Percentiles rank a stretch among this genome's conserved stretches.
These are phyloP conservation scores for Ganoderma sinense DNA, from an alignment of 1,284 basidiomycete species.

Conservation along the genomic window DNA sequence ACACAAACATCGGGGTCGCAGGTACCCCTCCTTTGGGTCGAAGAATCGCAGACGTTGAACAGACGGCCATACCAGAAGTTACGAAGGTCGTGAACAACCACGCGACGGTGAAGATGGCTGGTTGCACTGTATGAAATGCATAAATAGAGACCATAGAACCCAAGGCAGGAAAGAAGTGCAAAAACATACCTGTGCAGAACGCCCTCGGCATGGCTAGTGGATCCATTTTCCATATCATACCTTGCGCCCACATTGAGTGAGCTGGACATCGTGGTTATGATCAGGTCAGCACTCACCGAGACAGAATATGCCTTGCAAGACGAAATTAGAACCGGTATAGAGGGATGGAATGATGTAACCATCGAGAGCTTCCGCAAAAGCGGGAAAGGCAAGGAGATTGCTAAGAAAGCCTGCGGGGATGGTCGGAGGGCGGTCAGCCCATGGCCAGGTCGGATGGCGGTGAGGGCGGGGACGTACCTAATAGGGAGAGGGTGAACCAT, in stretches of 20 bases:
- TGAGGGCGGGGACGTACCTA: conserved; percentile 33
- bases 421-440: not conserved
- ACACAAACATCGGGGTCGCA: conserved; percentile 39
- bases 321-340: conserved; percentile 55
- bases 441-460: conserved; percentile 4
- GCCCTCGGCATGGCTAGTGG: conserved; percentile 60
- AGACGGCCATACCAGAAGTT: conserved; percentile 57
- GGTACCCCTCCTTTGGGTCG: conserved; percentile 51
- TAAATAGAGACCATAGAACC: not conserved
- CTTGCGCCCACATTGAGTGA: conserved; percentile 40
- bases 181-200: conserved; percentile 61
- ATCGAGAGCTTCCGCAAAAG: conserved; percentile 48
- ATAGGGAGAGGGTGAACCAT: conserved; percentile 42
- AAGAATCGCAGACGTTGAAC: conserved; percentile 53
- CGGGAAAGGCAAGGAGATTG: conserved; percentile 55
- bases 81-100: conserved; percentile 59
- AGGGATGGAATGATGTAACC: conserved; percentile 52
- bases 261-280: not conserved
- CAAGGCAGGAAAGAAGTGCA: not conserved
- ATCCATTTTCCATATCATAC: conserved; percentile 69
- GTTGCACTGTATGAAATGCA: conserved; percentile 49
- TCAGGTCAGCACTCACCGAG: conserved; percentile 39
- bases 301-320: conserved; percentile 57
- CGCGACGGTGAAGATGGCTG: conserved; percentile 52
- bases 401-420: conserved; percentile 49